Conservation (phyloP, 2,329 filamentous ascomycete species). For the Fusarium dimerum region DNA sequence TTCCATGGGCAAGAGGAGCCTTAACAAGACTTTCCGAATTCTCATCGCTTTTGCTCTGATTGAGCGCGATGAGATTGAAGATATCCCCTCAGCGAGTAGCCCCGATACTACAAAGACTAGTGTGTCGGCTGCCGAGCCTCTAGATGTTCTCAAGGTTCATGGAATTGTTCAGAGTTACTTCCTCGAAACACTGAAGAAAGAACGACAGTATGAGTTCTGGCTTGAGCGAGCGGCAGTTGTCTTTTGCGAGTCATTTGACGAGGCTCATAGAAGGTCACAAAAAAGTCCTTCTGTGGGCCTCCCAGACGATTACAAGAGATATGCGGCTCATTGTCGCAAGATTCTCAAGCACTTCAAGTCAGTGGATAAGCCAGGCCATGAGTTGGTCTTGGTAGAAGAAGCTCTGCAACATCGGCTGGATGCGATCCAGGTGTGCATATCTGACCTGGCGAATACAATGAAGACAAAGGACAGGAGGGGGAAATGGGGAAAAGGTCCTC, state of each 20-base stretch:
- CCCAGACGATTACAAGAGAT: constrained; percentile 26
- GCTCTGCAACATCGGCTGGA: constrained; percentile 15
- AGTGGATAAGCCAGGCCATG: constrained; percentile 15
- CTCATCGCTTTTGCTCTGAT: constrained; percentile 28
- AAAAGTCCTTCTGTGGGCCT: constrained; percentile 20
- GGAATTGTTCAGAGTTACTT: constrained; percentile 26
- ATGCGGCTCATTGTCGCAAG: constrained; percentile 21
- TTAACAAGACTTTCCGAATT: constrained; percentile 27
- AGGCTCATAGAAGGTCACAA: constrained; percentile 15
- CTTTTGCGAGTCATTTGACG: constrained; percentile 24
- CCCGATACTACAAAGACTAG: constrained; percentile 9
- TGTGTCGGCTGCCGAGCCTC: constrained; percentile 11
- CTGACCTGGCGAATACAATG: constrained; percentile 16
- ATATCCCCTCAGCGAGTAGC: constrained; percentile 16
- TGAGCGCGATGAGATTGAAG: constrained; percentile 27
- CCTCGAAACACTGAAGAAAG: constrained; percentile 18
- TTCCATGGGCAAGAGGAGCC: constrained; percentile 20
- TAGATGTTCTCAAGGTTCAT: constrained; percentile 27
- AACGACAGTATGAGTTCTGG: constrained; percentile 23
- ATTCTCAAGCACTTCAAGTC: constrained; percentile 22
- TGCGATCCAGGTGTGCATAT: constrained; percentile 19
- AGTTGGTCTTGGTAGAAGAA: constrained; percentile 11
- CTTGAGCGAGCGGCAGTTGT: constrained; percentile 25
- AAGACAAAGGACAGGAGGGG: constrained; percentile 11
- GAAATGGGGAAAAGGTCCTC: constrained; percentile 13